Evolutionary conservation across 2,329 filamentous ascomycete species (phyloP).

Genomic region (Penicillium freii): DNA sequence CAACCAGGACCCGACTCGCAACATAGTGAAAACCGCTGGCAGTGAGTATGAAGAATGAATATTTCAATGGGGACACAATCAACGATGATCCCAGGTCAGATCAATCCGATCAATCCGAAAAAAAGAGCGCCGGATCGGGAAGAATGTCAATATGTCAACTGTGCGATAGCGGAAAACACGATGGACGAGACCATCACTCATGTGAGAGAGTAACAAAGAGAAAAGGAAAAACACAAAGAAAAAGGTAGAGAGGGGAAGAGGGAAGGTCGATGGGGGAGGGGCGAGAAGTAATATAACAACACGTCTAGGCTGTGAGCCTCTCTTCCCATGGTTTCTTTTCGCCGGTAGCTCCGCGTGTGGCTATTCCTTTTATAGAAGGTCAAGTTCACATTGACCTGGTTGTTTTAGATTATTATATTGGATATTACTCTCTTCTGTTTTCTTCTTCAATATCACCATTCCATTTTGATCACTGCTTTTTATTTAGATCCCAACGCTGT

Average conservation of each 20-base stretch:
- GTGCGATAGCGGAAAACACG: conserved; percentile 21
- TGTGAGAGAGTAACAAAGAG: conserved; percentile 3
- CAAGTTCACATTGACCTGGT: neutral
- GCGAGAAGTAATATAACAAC: neutral
- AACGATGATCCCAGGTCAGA: neutral
- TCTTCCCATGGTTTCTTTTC: conserved; percentile 12
- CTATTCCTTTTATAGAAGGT: neutral
- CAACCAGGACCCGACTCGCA: conserved; percentile 46
- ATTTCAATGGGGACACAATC: neutral
- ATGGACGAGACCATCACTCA: conserved; percentile 24
- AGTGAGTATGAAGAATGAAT: neutral
- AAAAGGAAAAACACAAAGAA: conserved; percentile 9
- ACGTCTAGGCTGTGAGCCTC: conserved; percentile 7
- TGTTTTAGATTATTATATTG: too few relatives aligned
- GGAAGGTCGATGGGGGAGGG: neutral
- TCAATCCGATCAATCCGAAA: conserved; percentile 8
- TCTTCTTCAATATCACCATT: neutral
- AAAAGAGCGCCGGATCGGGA: conserved; percentile 24
- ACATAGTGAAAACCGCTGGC: conserved; percentile 29
- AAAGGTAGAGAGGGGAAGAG: neutral
- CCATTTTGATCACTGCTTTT: too few relatives aligned
- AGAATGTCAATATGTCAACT: conserved; percentile 29
- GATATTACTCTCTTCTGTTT: neutral
- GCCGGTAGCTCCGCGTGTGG: conserved; percentile 14
- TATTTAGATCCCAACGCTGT: neutral